A percentile compares a stretch with the other conserved stretches of the same genome.
phyloP scores from a whole-genome alignment of 2,329 filamentous ascomycete species.

The Sclerotinia subarctica region DNA sequence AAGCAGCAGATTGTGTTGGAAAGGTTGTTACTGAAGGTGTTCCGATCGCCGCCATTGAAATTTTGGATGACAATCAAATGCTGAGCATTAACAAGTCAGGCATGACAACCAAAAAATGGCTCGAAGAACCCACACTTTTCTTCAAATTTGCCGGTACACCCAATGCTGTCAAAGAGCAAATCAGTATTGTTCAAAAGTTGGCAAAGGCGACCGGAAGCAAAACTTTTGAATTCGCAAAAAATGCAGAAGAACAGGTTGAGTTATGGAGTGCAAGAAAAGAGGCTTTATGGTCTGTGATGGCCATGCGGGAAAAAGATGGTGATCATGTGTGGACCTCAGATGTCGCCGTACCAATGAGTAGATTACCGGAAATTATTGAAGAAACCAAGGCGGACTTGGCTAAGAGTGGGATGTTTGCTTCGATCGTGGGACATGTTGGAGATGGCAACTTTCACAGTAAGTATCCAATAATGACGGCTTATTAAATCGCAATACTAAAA shows the following conservation, averaged over 20 bases:
- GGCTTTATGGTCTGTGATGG: slow-evolving; percentile 77
- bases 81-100: slow-evolving; percentile 63
- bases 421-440: slow-evolving; percentile 69
- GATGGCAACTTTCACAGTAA: slow-evolving; percentile 74
- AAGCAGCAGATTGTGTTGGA: slow-evolving; percentile 62
- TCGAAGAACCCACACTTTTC: slow-evolving; percentile 72
- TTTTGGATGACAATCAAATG: slow-evolving; percentile 91
- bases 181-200: slow-evolving; percentile 62
- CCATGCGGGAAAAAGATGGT: slow-evolving; percentile 55
- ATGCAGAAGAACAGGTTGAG: slow-evolving; percentile 66
- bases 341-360: slow-evolving; percentile 77
- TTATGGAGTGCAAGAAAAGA: slow-evolving; percentile 84
- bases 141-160: slow-evolving; percentile 79
- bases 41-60: slow-evolving; percentile 86
- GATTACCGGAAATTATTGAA: slow-evolving; percentile 72
- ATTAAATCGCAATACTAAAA: slow-evolving; percentile 17
- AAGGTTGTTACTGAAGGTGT: slow-evolving; percentile 77
- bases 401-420: slow-evolving; percentile 55
- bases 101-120: slow-evolving; percentile 64
- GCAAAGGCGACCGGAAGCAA: slow-evolving; percentile 60
- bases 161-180: slow-evolving; percentile 72
- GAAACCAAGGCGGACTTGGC: slow-evolving; percentile 64
- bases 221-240: slow-evolving; percentile 75
- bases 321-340: slow-evolving; percentile 83
- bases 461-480: background rate